Evolutionary conservation across 768 basidiomycete species (phyloP).

Genomic region (Termitomyces sp.): DNA sequence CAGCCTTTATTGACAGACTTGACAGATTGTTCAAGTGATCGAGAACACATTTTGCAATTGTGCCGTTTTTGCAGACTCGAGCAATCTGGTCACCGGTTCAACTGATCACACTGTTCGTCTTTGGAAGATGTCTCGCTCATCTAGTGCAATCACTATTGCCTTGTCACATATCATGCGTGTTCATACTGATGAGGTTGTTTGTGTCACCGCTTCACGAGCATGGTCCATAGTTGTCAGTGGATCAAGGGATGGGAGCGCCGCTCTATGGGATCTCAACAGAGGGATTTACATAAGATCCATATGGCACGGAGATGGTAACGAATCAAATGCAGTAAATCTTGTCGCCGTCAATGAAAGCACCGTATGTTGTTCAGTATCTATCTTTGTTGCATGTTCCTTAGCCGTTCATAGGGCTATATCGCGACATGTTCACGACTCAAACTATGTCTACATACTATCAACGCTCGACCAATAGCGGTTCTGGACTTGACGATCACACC

Average conservation of each 20-base stretch:
- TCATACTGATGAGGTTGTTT: slow-evolving; percentile 63
- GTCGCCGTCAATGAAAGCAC: slow-evolving; percentile 84
- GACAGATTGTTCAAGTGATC: slow-evolving; percentile 66
- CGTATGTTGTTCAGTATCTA: slow-evolving; percentile 46
- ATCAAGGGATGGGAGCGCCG: slow-evolving; percentile 80
- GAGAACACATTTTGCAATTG: slow-evolving; percentile 71
- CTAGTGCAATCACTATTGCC: slow-evolving; percentile 22
- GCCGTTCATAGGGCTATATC: slow-evolving; percentile 66
- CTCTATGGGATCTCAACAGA: slow-evolving; percentile 86
- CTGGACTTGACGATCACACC: slow-evolving; percentile 52
- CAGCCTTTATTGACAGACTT: background rate
- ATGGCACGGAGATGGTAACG: slow-evolving; percentile 50
- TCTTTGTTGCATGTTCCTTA: background rate
- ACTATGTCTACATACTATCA: slow-evolving; percentile 81
- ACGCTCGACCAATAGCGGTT: slow-evolving; percentile 70
- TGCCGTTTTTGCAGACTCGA: slow-evolving; percentile 71
- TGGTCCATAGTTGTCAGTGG: slow-evolving; percentile 87
- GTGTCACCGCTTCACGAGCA: slow-evolving; percentile 65
- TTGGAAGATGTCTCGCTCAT: slow-evolving; percentile 56
- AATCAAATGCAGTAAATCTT: slow-evolving; percentile 47
- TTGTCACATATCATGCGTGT: slow-evolving; percentile 77
- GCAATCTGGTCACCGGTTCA: slow-evolving; percentile 74
- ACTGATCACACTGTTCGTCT: slow-evolving; percentile 77
- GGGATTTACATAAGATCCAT: slow-evolving; percentile 78
- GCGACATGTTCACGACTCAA: slow-evolving; percentile 72